These are phyloP conservation scores for Monosporascus sp. DNA, from an alignment of 2,329 filamentous ascomycete genomes.

Conservation along the genomic window DNA sequence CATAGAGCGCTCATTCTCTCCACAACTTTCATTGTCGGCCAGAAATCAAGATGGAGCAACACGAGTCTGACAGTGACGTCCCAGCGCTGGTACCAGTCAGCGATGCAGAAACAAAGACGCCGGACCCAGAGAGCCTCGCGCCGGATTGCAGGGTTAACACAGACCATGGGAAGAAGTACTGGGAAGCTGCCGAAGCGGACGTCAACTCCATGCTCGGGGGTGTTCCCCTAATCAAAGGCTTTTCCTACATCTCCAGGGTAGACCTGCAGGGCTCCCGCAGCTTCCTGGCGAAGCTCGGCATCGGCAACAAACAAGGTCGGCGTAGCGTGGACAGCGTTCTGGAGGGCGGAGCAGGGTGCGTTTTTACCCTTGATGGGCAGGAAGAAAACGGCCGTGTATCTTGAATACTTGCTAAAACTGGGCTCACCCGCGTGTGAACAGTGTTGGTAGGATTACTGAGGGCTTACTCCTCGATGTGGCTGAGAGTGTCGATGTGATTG, in stretches of 20 bases:
- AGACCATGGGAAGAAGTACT: constrained; percentile 38
- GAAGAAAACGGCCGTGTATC: background rate
- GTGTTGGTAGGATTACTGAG: constrained; percentile 78
- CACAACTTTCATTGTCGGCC: too few relatives aligned
- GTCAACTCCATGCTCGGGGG: constrained; percentile 74
- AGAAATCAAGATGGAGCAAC: too few relatives aligned
- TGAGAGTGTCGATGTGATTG: constrained; percentile 73
- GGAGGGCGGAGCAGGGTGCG: constrained; percentile 39
- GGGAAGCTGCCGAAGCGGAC: constrained; percentile 39
- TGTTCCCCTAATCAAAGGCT: constrained; percentile 29
- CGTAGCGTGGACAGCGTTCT: constrained; percentile 24
- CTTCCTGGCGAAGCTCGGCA: constrained; percentile 65
- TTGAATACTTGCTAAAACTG: background rate
- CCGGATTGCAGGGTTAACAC: constrained; percentile 19
- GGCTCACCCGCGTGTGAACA: constrained; percentile 18
- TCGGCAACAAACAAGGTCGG: constrained; percentile 31
- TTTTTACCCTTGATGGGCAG: background rate
- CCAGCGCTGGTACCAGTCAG: background rate
- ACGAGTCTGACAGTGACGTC: too few relatives aligned
- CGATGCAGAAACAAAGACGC: background rate
- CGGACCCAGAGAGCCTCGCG: background rate
- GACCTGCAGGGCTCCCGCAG: constrained; percentile 66
- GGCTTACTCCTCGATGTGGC: constrained; percentile 68
- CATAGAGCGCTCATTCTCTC: too few relatives aligned
- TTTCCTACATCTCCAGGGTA: constrained; percentile 57